Base-by-base conservation (phyloP, 371 early-diverging fungal species). In the Syncephalastrum racemosum region DNA sequence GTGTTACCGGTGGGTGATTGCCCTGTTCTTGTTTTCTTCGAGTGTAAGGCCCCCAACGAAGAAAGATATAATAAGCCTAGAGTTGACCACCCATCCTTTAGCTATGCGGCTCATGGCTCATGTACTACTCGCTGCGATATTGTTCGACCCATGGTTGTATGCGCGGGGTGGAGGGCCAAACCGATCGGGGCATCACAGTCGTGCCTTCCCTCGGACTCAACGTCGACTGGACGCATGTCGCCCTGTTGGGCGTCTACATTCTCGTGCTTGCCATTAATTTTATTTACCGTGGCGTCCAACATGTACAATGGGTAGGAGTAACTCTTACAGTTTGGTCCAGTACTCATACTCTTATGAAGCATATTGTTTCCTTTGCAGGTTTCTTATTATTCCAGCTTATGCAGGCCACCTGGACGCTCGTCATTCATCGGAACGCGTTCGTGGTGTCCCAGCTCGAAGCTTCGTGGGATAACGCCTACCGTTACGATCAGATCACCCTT, bases 281-380 rank as follows among this genome's bases (percentile, higher is more conserved):
- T 16, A 46, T 45, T 2, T 22, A 44, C 4, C 27, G 24, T 7
- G 16, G 46, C 13, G 46, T 24, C 20, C 18, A 24, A n/a, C 46
- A 46, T 16, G 44, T 50, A 23, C 63, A 57, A 44, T 63, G 63
- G 63, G 63, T 63, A 63, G 39, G 36, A 41, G 45, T 25, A 4
- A 56, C 4, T 41, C 27, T 40, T 52, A 25, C 24, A 18, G 16
- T 48, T 20, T n/a, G n/a, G 20, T 41, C 45, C 25, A 46, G 49
- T 50, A 49, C 60, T 54, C 20, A 53, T 31, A 43, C 23, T 43
- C 40, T 39, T 14, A 18, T 40, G 5, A 22, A 64, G 64, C 59
- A 64, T 27, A 20, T 56, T 31, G 44, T 64, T 16, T 59, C 59
- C 19, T 27, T 64, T 15, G 31, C 56, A 20, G 44, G 43, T 3